These are phyloP conservation scores for Blastobotrys terrestris DNA, from an alignment of 805 yeast genomes.

Conservation along the genomic window DNA sequence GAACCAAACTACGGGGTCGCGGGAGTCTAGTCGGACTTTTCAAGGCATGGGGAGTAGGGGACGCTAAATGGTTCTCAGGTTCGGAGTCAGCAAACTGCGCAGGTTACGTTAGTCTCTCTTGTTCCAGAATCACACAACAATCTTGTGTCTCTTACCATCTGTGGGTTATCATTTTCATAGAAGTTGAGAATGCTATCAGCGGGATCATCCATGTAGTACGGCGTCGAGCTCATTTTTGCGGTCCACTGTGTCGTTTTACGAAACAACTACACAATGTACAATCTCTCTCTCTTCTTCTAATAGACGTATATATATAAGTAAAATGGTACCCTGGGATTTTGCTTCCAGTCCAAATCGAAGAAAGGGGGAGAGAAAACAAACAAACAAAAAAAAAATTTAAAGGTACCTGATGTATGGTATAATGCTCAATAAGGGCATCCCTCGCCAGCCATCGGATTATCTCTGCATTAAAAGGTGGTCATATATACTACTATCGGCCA, in stretches of 20 bases:
- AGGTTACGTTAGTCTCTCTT: no score
- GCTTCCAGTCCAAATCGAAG: background rate
- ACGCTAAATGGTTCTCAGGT: background rate
- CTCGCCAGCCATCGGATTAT: background rate
- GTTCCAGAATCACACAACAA: no score
- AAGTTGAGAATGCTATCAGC: background rate
- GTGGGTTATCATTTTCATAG: background rate
- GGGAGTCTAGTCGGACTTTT: background rate
- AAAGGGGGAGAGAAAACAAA: background rate
- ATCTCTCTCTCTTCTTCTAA: background rate
- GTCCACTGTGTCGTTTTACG: background rate
- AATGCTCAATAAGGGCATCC: background rate
- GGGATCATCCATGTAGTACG: background rate
- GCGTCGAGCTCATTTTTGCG: background rate
- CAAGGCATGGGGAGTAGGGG: background rate
- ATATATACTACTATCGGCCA: no score
- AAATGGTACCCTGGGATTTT: no score
- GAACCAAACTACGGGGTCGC: background rate
- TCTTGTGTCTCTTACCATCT: no score
- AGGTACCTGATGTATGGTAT: background rate
- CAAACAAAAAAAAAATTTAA: no score
- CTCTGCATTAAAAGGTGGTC: background rate
- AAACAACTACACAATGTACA: no score
- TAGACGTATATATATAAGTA: no score
- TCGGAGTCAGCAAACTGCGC: no score